Conservation (phyloP, 176 grass and related monocot species). For the Cymbopogon citratus region DNA sequence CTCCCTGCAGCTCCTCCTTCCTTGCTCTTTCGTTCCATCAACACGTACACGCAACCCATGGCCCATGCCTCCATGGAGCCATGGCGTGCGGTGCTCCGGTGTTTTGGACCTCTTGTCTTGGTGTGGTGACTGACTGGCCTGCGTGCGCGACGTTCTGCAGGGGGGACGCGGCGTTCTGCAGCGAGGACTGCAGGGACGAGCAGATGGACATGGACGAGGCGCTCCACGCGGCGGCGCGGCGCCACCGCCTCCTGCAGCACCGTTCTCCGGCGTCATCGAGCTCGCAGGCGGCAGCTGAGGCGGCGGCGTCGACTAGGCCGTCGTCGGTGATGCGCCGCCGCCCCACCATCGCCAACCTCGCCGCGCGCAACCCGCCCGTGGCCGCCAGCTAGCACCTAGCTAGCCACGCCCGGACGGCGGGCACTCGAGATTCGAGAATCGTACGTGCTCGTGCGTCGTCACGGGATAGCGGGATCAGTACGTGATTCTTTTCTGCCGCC, state of each 20-base stretch:
- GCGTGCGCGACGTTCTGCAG: constrained; percentile 22
- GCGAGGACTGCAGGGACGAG: constrained; percentile 61
- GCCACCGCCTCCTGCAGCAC: constrained; percentile 15
- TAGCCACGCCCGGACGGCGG: no score
- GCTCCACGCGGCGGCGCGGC: constrained; percentile 39
- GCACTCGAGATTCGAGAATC: no score
- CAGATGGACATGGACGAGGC: constrained; percentile 85
- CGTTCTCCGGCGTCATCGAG: not conserved
- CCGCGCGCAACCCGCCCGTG: constrained; percentile 35
- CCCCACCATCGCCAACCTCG: constrained; percentile 57
- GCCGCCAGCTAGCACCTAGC: constrained; percentile 4
- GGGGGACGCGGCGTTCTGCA: constrained; percentile 73
- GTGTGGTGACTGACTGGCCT: not conserved
- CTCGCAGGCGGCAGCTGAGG: not conserved
- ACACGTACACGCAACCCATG: no score
- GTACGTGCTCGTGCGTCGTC: not conserved
- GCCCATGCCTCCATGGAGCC: no score
- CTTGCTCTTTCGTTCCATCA: no score
- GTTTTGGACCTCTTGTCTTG: no score
- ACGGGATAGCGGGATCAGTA: not conserved
- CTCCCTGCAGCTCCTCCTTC: no score
- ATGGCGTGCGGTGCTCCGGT: no score
- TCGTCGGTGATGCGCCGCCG: constrained; percentile 26
- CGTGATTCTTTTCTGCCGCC: not conserved
- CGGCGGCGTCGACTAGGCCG: not conserved